Conservation (phyloP, 2,329 filamentous ascomycete genomes). For the Pseudogymnoascus sp. region DNA sequence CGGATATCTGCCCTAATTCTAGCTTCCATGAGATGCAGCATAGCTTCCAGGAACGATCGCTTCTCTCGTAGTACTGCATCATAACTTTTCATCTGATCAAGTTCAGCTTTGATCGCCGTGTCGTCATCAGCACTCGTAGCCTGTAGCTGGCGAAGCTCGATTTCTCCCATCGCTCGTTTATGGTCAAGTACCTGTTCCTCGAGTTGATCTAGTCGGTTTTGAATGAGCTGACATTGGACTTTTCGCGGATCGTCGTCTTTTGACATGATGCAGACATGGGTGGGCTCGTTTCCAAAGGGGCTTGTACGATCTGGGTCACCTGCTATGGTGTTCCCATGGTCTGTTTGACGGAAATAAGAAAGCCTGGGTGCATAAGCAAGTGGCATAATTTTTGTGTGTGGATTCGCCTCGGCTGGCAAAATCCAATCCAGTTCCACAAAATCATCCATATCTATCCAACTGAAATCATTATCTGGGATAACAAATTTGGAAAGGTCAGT, state of each 20-base stretch:
- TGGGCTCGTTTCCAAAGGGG: conserved; percentile 86
- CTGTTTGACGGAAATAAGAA: conserved; percentile 95
- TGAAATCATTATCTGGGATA: conserved; percentile 90
- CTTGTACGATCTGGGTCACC: conserved; percentile 79
- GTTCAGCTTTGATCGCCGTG: conserved; percentile 46
- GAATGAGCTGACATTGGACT: conserved; percentile 81
- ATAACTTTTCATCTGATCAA: conserved; percentile 53
- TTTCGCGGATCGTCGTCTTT: conserved; percentile 79
- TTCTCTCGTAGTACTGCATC: conserved; percentile 50
- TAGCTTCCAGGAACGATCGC: conserved; percentile 50
- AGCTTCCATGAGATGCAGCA: conserved; percentile 34
- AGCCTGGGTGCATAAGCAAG: conserved; percentile 89
- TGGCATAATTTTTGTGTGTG: conserved; percentile 88
- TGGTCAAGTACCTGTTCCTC: conserved; percentile 72
- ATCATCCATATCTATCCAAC: conserved; percentile 99
- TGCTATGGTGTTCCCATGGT: conserved; percentile 72
- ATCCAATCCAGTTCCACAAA: conserved; percentile 98
- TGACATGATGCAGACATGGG: conserved; percentile 93
- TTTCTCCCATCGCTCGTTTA: conserved; percentile 63
- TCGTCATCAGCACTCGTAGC: conserved; percentile 35
- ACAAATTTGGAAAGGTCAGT: conserved; percentile 81
- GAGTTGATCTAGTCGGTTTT: conserved; percentile 70
- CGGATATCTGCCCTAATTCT: conserved; percentile 25
- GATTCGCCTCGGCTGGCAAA: conserved; percentile 78
- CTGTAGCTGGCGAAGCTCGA: conserved; percentile 59